Evolutionary conservation across 2,329 filamentous ascomycete species (phyloP), one percentile per base, ranked within the genome.

Genomic region (Diaporthe caulivora): DNA sequence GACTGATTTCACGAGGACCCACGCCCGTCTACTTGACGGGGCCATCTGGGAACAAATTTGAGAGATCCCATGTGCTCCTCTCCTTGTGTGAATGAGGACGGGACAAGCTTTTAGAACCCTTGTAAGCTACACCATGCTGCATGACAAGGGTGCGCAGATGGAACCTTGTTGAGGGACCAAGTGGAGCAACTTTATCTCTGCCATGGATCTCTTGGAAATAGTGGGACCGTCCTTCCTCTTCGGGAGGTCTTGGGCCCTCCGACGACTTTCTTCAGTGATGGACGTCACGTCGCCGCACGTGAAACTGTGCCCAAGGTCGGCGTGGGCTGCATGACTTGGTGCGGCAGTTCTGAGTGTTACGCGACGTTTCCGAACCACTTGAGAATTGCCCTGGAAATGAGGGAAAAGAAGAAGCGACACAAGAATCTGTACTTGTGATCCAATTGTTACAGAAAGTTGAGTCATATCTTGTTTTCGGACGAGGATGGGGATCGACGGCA

Each of bases 181-280:
- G 62, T 67, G 62, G 62, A 26, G 47, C n/a, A 67, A 67, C 44
- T 47, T 26, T 65, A 65, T 51, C n/a, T 37, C 26, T 65, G n/a
- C 44, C 44, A 26, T n/a, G 31, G 26, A 34, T 18, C 29, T 3
- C 26, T 17, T 4, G n/a, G 7, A 51, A 51, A 51, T 15, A 31
- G 29, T 24, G 62, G 62, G 29, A 37, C 44, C 5, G n/a, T 9
- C 21, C 60, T 51, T 17, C 60, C 42, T 51, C 13, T 37, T 65
- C 60, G 13, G 60, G 60, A 24, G 49, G 42, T 29, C 34, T 42
- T 51, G 29, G 29, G 11, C n/a, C 18, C n/a, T 18, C 13, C 60
- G 18, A 17, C 7, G 13, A 37, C 1, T 17, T 18, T 65, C 21
- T 29, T 17, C 18, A 49, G 34, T 24, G 26, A 49, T 34, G 60